These are phyloP conservation scores for Ramularia endophylla DNA, from an alignment of 2,329 filamentous ascomycete genomes.

Conservation along the genomic window DNA sequence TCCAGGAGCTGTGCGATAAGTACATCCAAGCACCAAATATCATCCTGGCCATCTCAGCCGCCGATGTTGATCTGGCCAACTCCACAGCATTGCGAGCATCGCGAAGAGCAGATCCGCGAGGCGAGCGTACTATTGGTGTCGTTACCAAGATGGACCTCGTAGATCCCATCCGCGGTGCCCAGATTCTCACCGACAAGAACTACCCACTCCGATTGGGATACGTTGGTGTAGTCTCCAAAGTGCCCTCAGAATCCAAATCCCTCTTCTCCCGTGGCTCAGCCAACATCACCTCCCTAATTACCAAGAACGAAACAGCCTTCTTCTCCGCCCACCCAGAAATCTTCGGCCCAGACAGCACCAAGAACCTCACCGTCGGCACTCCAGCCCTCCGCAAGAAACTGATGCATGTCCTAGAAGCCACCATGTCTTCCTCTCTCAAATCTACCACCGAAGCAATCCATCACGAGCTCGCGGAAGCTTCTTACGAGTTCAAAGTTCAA, in stretches of 20 bases:
- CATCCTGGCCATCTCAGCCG: slow-evolving; percentile 93
- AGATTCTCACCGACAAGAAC: slow-evolving; percentile 79
- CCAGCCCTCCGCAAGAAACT: slow-evolving; percentile 86
- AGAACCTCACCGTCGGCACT: slow-evolving; percentile 66
- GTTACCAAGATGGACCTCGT: slow-evolving; percentile 99
- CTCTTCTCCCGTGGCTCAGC: slow-evolving; percentile 78
- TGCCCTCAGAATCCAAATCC: slow-evolving; percentile 58
- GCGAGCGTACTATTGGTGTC: slow-evolving; percentile 96
- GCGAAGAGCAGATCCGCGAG: slow-evolving; percentile 83
- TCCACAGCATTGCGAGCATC: slow-evolving; percentile 88
- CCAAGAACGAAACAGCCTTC: slow-evolving; percentile 80
- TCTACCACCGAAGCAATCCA: slow-evolving; percentile 86
- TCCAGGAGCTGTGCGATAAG: slow-evolving; percentile 92
- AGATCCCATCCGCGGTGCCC: slow-evolving; percentile 69
- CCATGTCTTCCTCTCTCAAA: slow-evolving; percentile 89
- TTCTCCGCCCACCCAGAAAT: slow-evolving; percentile 78
- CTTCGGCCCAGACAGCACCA: slow-evolving; percentile 65
- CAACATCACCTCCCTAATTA: slow-evolving; percentile 74
- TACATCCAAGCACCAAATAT: slow-evolving; percentile 96
- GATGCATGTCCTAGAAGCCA: slow-evolving; percentile 94
- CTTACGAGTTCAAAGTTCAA: slow-evolving; percentile 98
- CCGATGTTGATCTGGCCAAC: slow-evolving; percentile 94
- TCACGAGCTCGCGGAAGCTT: slow-evolving; percentile 92
- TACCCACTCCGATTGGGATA: slow-evolving; percentile 95
- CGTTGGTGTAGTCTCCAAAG: slow-evolving; percentile 85